Evolutionary conservation across 306 rosid genomes (phyloP).

Genomic region (Lablab purpureus): DNA sequence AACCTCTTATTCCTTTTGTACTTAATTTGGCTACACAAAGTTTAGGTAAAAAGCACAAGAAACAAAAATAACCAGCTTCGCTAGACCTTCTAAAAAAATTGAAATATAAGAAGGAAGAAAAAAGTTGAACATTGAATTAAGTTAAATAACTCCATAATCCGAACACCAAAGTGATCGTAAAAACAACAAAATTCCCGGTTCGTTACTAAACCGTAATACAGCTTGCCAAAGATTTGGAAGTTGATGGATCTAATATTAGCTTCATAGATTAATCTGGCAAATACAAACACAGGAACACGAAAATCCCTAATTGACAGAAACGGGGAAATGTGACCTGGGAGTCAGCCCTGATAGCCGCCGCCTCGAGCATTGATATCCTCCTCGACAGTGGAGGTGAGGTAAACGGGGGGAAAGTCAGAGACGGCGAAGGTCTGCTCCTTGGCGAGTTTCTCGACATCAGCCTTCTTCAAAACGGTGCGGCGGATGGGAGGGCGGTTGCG

Average conservation of each 20-base stretch:
- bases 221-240: neutral
- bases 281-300: neutral
- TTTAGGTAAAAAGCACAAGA: neutral
- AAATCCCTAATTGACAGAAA: slow-evolving; percentile 23
- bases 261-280: neutral
- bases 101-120: neutral
- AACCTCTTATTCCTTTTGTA: neutral
- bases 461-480: slow-evolving; percentile 71
- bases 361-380: slow-evolving; percentile 77
- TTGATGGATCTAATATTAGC: too few species aligned
- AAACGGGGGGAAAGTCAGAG: slow-evolving; percentile 79
- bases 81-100: neutral
- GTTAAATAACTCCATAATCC: slow-evolving; percentile 3
- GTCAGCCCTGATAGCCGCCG: slow-evolving; percentile 77
- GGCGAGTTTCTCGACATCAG: slow-evolving; percentile 65
- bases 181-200: neutral
- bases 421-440: slow-evolving; percentile 62
- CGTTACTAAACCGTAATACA: neutral
- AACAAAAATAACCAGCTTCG: neutral
- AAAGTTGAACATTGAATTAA: neutral
- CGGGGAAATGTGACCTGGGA: neutral
- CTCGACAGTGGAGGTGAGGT: slow-evolving; percentile 59
- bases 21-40: neutral
- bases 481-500: slow-evolving; percentile 92
- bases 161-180: neutral